Conservation (phyloP, 2,329 filamentous ascomycete species). For the Colletotrichum phormii region DNA sequence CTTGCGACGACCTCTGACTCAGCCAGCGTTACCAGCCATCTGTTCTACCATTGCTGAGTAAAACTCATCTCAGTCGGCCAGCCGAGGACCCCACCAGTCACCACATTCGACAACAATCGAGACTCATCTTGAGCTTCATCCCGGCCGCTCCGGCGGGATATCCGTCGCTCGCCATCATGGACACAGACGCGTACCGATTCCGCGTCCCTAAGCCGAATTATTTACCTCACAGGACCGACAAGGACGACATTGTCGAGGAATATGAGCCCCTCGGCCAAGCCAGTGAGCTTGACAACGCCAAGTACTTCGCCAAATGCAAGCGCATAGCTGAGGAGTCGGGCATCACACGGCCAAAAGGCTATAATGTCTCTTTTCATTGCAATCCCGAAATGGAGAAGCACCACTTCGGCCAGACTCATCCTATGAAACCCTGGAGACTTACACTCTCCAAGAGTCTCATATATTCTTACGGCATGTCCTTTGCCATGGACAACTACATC, state of each 20-base stretch:
- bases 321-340: slow-evolving; percentile 70
- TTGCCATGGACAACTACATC: slow-evolving; percentile 95
- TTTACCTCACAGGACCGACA: slow-evolving; percentile 64
- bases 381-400: slow-evolving; percentile 96
- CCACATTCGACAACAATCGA: slow-evolving; percentile 12
- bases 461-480: slow-evolving; percentile 93
- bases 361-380: slow-evolving; percentile 94
- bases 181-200: slow-evolving; percentile 55
- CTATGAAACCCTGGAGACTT: slow-evolving; percentile 98
- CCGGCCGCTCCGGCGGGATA: slow-evolving; percentile 25
- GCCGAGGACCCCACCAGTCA: not conserved
- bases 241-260: slow-evolving; percentile 65
- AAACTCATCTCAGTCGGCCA: slow-evolving; percentile 7
- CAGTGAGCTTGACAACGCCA: slow-evolving; percentile 66
- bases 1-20: not conserved
- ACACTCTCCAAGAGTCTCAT: slow-evolving; percentile 96
- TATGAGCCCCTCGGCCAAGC: slow-evolving; percentile 63
- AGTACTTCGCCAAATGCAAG: slow-evolving; percentile 69
- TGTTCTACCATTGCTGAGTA: not conserved
- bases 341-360: slow-evolving; percentile 84
- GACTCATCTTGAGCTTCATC: not conserved
- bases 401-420: slow-evolving; percentile 96
- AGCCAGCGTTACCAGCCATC: too few relatives aligned
- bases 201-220: slow-evolving; percentile 70
- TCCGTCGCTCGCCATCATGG: slow-evolving; percentile 26